A percentile compares a stretch with the other conserved stretches of the same genome.
Conservation (phyloP, 768 basidiomycete species). For the Leucogyrophana mollusca region DNA sequence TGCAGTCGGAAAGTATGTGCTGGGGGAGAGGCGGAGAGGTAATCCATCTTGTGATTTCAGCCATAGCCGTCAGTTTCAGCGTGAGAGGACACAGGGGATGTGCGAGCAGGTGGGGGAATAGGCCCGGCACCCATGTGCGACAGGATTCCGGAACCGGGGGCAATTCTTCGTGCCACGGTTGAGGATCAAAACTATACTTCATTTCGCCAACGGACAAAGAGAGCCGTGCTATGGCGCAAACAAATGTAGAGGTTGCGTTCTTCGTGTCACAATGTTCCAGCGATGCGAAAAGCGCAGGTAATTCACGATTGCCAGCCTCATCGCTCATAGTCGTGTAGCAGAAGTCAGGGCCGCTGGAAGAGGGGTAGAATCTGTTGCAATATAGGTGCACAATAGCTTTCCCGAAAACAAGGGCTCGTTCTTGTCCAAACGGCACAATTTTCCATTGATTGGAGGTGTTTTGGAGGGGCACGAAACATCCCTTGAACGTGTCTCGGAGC, state of each 20-base stretch:
- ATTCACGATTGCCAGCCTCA: slow-evolving; percentile 3
- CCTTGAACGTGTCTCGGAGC: slow-evolving; percentile 4
- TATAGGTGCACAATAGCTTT: slow-evolving; percentile 10
- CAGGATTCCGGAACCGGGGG: no score
- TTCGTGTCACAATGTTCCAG: slow-evolving; percentile 3
- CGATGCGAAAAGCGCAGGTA: no score
- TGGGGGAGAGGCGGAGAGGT: slow-evolving; percentile 1
- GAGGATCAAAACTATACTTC: no score
- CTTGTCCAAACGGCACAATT: slow-evolving; percentile 2
- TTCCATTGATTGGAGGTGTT: slow-evolving; percentile 4
- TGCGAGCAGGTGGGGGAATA: background rate
- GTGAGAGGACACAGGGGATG: background rate
- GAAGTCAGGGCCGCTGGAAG: no score
- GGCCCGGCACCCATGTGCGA: no score
- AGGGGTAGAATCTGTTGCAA: background rate
- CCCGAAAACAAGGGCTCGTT: slow-evolving; percentile 10
- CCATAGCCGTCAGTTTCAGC: background rate
- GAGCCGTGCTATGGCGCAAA: no score
- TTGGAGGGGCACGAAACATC: slow-evolving; percentile 5
- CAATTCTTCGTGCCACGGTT: no score
- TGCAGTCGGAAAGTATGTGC: slow-evolving; percentile 7
- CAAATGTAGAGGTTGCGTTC: slow-evolving; percentile 1
- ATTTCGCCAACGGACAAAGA: no score
- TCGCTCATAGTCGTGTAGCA: slow-evolving; percentile 1
- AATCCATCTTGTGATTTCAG: slow-evolving; percentile 6